Evolutionary conservation across 495 filamentous ascomycete species (phyloP), one percentile per base, ranked within the genome.

Genomic region (Rhypophila decipiens): DNA sequence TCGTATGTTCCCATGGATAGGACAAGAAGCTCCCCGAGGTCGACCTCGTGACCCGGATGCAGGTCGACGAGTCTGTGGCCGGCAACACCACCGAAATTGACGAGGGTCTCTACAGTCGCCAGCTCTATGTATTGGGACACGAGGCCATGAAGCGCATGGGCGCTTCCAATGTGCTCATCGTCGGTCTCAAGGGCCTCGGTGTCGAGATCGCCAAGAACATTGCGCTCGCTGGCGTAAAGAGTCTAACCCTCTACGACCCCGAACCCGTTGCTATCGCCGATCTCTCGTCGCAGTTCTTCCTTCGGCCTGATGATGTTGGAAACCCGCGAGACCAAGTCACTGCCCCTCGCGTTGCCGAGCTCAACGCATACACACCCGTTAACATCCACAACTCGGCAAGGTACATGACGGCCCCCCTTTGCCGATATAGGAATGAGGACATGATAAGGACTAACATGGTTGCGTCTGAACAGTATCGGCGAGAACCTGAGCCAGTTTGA

Each of bases 131-230:
- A 42, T 81, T 99, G 48, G 94, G 94, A 24, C 94, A 97, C 68
- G 94, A 99, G 73, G 94, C 94, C 44, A 99, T 99, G 94, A 97
- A 95, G 73, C 87, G 90, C 46, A 99, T 99, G 94, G 78, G 90
- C 63, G 86, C 89, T 41, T 97, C 94, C 18, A 90, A 97, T 64
- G 81, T 99, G 37, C 85, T 99, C 17, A 79, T 99, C 43, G 86
- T 89, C 43, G 94, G 94, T 44, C 69, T 96, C 55, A 88, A 90
- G 63, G 93, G 94, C 17, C 78, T 99, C 24, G 94, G 94, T 69
- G 90, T 96, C 40, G 94, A 99, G 69, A 95, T 99, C 60, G 91
- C 94, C 53, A 99, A 99, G 76, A 97, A 99, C 56, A 87, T 99
- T 62, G 94, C 93, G 24, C 86, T 99, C 54, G 94, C 94, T 49